Evolutionary conservation across 2,329 filamentous ascomycete species (phyloP), one percentile per base, ranked within the genome.

Genomic region (Chrysoporthe puriensis): DNA sequence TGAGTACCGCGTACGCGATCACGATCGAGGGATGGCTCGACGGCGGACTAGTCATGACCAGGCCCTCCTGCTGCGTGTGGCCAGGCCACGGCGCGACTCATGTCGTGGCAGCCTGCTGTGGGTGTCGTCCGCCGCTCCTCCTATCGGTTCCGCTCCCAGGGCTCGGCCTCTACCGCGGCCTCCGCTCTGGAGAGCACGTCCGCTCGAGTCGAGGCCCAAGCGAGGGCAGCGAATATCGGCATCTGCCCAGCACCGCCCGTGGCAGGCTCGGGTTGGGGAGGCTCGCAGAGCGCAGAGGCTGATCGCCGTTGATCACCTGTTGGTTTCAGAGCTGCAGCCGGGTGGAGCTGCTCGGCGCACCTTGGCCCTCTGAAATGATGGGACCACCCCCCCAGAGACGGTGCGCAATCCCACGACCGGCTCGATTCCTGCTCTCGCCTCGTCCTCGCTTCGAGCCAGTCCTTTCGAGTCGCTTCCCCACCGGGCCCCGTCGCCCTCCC

Each of bases 241-340:
- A 16, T 16, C 21, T 54, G 7, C 50, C 32, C 11, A 16, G 26
- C 26, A 26, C 26, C 26, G 26, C 26, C 4, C 26, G 14, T 34
- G 11, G 14, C 21, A 16, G 50, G 32, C 2, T 34, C 11, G 50
- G 50, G 50, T 16, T 21, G 21, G 21, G 14, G 11, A 36, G 32
- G 34, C n/a, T 60, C 42, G n/a, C 57, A 26, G 9, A 21, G 57
- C 36, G 21, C 16, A 36, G 48, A 57, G 50, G 11, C 48, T n/a
- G n/a, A 26, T 50, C 13, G 34, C 43, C 26, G 34, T 32, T 46
- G 63, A 11, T 42, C 42, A 64, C 9, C 21, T 59, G 43, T 40
- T 59, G 63, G 63, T 64, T 64, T 64, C 63, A 64, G 63, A 64
- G 63, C 52, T 64, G 63, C 63, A 40, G 18, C 46, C 43, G 5